These are phyloP conservation scores for Mycena haematopus DNA, from an alignment of 768 basidiomycete genomes.

Conservation along the genomic window DNA sequence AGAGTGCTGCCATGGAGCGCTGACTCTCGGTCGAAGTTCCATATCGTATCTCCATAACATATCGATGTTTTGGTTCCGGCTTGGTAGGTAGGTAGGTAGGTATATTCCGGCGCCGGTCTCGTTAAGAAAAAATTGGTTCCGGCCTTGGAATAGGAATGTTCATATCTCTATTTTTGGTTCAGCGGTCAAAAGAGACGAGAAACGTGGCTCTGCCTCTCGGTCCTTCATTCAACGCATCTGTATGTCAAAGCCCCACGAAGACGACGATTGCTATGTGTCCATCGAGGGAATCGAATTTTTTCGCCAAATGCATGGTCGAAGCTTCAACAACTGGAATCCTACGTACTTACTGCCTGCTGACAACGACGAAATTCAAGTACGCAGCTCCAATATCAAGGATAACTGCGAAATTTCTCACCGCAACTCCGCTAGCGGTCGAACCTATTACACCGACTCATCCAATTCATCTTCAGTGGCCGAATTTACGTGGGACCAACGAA, in stretches of 20 bases:
- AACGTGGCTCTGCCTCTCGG: too few relatives aligned
- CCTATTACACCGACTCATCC: conserved; percentile 67
- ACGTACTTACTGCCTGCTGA: conserved; percentile 72
- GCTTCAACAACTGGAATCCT: conserved; percentile 59
- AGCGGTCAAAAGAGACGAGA: too few relatives aligned
- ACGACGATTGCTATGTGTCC: conserved; percentile 15
- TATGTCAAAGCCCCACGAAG: conserved; percentile 14
- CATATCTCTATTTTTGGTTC: too few relatives aligned
- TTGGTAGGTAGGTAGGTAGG: too few relatives aligned
- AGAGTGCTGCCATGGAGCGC: too few relatives aligned
- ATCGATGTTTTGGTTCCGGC: too few relatives aligned
- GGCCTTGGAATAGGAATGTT: too few relatives aligned
- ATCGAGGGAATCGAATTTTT: conserved; percentile 60
- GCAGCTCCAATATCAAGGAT: conserved; percentile 6
- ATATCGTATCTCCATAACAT: too few relatives aligned
- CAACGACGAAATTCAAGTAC: conserved; percentile 67
- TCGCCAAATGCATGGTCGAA: conserved; percentile 56
- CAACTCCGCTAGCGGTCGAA: conserved; percentile 57
- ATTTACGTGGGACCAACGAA: conserved; percentile 73
- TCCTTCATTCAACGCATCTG: too few relatives aligned
- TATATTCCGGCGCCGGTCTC: too few relatives aligned
- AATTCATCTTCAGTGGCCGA: conserved; percentile 68
- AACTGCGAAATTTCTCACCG: conserved; percentile 8
- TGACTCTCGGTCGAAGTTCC: too few relatives aligned
- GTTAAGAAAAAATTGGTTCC: too few relatives aligned